Conservation (phyloP, 176 grass and related monocot species). For the Oryza australiensis region DNA sequence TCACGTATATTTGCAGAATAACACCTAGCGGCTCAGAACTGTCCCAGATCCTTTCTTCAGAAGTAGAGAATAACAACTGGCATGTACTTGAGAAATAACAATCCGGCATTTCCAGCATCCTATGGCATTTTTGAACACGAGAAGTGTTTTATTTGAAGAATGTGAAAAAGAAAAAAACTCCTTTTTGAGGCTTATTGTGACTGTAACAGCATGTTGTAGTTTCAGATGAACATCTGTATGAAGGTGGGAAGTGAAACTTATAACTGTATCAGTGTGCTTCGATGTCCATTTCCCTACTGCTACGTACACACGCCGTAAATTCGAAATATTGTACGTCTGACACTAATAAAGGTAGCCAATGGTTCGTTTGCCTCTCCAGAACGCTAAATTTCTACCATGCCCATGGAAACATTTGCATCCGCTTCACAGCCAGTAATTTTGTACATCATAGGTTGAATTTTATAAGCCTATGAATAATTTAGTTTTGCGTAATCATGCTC, state of each 20-base stretch:
- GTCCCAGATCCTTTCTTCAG: background rate
- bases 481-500: too few relatives aligned
- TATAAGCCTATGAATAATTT: too few relatives aligned
- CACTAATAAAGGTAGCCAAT: background rate
- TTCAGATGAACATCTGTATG: background rate
- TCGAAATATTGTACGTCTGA: background rate
- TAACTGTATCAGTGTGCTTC: background rate
- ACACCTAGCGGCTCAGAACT: background rate
- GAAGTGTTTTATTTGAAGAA: background rate
- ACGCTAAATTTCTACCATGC: background rate
- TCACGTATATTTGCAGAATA: constrained; percentile 35
- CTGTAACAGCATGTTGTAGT: background rate
- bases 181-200: too few relatives aligned
- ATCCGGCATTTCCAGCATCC: background rate
- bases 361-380: background rate
- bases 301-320: background rate
- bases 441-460: background rate
- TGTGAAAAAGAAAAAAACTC: background rate
- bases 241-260: background rate
- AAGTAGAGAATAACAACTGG: constrained; percentile 19
- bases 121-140: constrained; percentile 6
- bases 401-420: background rate
- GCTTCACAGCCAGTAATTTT: background rate
- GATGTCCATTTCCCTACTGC: background rate
- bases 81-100: background rate